These are phyloP conservation scores for Diplodia seriata DNA, from an alignment of 2,329 filamentous ascomycete genomes.

Conservation along the genomic window DNA sequence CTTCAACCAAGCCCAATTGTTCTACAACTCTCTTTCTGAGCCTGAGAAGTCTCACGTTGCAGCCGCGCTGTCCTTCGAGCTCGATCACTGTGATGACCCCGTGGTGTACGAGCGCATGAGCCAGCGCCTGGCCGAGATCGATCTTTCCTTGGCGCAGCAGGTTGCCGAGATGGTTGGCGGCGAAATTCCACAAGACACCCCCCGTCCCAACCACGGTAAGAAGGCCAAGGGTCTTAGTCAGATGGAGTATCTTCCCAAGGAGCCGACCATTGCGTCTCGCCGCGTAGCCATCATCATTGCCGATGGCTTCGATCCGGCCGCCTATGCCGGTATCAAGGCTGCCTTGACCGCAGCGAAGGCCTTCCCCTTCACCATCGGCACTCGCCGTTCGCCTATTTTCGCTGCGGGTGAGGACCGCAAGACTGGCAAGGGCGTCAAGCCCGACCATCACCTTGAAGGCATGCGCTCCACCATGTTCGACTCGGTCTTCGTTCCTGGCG, in stretches of 20 bases:
- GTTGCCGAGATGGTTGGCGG: conserved; percentile 76
- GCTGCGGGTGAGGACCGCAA: conserved; percentile 65
- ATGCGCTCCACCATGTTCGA: conserved; percentile 84
- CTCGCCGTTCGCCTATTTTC: conserved; percentile 70
- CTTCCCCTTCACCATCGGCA: conserved; percentile 74
- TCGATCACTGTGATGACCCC: conserved; percentile 82
- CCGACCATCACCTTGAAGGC: conserved; percentile 81
- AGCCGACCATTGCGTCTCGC: conserved; percentile 72
- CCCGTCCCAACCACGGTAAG: conserved; percentile 68
- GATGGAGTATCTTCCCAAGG: conserved; percentile 67
- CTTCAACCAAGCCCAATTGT: conserved; percentile 78
- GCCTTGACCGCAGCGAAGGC: conserved; percentile 69
- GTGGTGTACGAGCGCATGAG: conserved; percentile 76
- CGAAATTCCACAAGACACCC: conserved; percentile 61
- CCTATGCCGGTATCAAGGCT: conserved; percentile 70
- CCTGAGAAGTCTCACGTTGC: conserved; percentile 70
- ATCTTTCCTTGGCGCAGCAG: conserved; percentile 70
- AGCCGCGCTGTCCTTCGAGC: conserved; percentile 70
- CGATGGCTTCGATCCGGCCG: conserved; percentile 74
- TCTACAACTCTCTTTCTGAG: conserved; percentile 77
- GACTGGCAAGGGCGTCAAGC: conserved; percentile 62
- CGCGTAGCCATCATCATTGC: conserved; percentile 78
- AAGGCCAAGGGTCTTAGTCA: conserved; percentile 73
- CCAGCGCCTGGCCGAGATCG: conserved; percentile 73
- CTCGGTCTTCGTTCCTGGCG: conserved; percentile 77